phyloP scores from a whole-genome alignment of 345 rosid genomes.

The Eucalyptus sp. region DNA sequence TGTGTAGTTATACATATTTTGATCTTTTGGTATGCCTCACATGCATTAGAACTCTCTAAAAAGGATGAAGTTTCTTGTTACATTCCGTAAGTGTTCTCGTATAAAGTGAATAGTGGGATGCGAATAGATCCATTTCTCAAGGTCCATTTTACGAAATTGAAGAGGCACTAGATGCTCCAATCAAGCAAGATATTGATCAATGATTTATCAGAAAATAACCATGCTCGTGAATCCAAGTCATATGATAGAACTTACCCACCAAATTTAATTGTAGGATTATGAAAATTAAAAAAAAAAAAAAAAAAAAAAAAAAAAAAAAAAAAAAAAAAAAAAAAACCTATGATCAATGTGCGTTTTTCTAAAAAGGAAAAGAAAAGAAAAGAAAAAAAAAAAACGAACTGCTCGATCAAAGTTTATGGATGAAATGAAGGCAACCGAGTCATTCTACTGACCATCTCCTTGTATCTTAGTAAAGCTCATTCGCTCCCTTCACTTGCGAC shows the following conservation, averaged over 20 bases:
- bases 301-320: neutral
- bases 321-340: neutral
- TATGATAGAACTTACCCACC: neutral
- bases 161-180: neutral
- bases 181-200: neutral
- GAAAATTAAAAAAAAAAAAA: neutral
- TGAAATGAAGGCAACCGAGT: neutral
- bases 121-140: neutral
- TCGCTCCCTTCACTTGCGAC: neutral
- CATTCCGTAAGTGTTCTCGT: neutral
- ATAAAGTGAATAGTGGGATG: neutral
- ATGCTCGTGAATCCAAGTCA: neutral
- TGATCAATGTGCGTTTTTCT: neutral
- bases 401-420: neutral
- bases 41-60: neutral
- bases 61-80: neutral
- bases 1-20: neutral
- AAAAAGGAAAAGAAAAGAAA: too few species aligned
- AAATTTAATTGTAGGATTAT: neutral
- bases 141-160: neutral
- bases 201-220: neutral
- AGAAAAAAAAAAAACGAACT: too few species aligned
- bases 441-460: neutral
- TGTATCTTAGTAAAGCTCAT: neutral
- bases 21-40: neutral